A percentile compares a stretch with the other conserved stretches of the same genome.
phyloP scores from a whole-genome alignment of 352 stramenopile genomes.

The Globisporangium middletonii region DNA sequence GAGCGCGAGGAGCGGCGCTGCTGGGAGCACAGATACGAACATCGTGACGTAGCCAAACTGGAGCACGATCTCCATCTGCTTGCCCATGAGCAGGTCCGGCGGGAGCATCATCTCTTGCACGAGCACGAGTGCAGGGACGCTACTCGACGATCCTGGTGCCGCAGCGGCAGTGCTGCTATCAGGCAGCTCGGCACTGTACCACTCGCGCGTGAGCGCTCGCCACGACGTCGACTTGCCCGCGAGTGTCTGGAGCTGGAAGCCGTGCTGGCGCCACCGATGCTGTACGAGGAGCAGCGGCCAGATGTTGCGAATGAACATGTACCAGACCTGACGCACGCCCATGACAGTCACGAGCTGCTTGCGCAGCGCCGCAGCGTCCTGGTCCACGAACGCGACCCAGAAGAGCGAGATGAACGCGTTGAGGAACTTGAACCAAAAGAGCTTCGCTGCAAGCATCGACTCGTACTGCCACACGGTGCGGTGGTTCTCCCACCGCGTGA shows the following conservation, averaged over 20 bases:
- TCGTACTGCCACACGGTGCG: slow-evolving; percentile 75
- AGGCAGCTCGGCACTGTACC: slow-evolving; percentile 43
- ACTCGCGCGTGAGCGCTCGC: slow-evolving; percentile 35
- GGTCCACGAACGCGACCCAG: slow-evolving; percentile 70
- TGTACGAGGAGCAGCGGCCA: slow-evolving; percentile 46
- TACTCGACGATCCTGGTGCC: neutral
- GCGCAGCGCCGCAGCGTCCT: slow-evolving; percentile 34
- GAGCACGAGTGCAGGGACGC: slow-evolving; percentile 39
- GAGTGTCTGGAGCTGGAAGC: slow-evolving; percentile 22
- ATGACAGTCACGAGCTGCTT: slow-evolving; percentile 72
- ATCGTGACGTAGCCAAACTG: slow-evolving; percentile 94
- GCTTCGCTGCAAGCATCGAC: slow-evolving; percentile 65
- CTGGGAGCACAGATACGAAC: slow-evolving; percentile 90
- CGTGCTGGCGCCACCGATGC: slow-evolving; percentile 30
- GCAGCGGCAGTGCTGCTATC: neutral
- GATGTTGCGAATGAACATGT: slow-evolving; percentile 43
- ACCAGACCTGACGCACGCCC: slow-evolving; percentile 64
- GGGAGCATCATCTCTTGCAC: slow-evolving; percentile 71
- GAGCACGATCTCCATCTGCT: slow-evolving; percentile 78
- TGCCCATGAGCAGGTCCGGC: slow-evolving; percentile 62
- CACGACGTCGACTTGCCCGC: neutral
- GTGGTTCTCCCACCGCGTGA: slow-evolving; percentile 78
- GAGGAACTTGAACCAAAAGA: slow-evolving; percentile 82
- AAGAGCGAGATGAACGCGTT: slow-evolving; percentile 82
- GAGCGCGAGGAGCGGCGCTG: slow-evolving; percentile 84